These are phyloP conservation scores for Jamesozyma rosinii DNA, from an alignment of 805 yeast genomes.

Conservation along the genomic window DNA sequence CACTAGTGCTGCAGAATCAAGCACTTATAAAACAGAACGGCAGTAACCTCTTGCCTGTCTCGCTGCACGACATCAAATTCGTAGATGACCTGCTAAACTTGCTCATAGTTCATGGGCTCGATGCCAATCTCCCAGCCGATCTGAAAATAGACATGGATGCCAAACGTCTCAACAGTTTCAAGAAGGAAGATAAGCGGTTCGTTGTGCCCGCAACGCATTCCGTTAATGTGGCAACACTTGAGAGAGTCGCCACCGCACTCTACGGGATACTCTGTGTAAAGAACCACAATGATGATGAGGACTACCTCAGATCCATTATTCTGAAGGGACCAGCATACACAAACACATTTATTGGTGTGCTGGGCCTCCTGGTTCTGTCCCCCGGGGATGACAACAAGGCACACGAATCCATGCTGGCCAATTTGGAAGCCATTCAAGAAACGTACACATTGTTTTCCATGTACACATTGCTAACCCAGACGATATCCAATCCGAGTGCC, in stretches of 20 bases:
- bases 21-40: constrained; percentile 6
- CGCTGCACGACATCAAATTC: constrained; percentile 76
- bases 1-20: constrained; percentile 8
- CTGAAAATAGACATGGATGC: constrained; percentile 58
- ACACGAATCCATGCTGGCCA: constrained; percentile 6
- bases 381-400: neutral
- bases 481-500: constrained; percentile 40
- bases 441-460: constrained; percentile 59
- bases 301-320: constrained; percentile 33
- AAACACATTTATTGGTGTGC: constrained; percentile 44
- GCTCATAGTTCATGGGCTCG: constrained; percentile 62
- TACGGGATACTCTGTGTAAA: constrained; percentile 12
- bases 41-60: constrained; percentile 42
- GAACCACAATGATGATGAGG: constrained; percentile 13
- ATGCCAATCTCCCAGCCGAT: constrained; percentile 47
- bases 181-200: constrained; percentile 20
- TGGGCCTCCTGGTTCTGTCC: constrained; percentile 21
- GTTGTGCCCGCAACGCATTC: constrained; percentile 14
- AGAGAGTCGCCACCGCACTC: constrained; percentile 15
- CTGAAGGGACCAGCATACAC: constrained; percentile 60
- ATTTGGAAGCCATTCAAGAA: constrained; percentile 39
- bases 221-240: constrained; percentile 8
- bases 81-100: constrained; percentile 56
- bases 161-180: constrained; percentile 45
- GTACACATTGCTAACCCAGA: constrained; percentile 49